These are phyloP conservation scores for Porcisia deanei DNA, from an alignment of 208 protist species.

Conservation along the genomic window DNA sequence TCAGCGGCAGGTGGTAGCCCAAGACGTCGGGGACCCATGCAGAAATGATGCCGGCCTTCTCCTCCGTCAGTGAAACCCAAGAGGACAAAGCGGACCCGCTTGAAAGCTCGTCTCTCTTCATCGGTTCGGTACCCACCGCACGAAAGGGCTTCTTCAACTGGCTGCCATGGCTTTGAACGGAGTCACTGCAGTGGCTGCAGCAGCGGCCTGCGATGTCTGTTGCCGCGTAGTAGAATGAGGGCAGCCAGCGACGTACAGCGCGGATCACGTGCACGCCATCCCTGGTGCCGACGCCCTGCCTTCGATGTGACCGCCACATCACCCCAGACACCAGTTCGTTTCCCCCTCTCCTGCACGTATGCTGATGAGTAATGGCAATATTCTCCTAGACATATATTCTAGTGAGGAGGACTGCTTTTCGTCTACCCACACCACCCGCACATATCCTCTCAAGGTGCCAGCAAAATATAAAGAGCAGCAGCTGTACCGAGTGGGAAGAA, in stretches of 20 bases:
- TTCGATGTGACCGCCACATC: conserved; percentile 2
- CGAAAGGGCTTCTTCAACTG: background rate
- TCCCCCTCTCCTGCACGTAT: too few relatives aligned
- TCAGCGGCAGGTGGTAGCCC: conserved; percentile 33
- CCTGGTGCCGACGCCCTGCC: background rate
- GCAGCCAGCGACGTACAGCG: background rate
- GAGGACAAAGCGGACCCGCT: background rate
- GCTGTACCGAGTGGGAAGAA: background rate
- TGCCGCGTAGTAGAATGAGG: background rate
- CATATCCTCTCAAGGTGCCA: background rate
- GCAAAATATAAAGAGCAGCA: background rate
- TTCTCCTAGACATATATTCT: background rate
- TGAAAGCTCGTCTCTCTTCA: background rate
- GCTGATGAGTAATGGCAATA: too few relatives aligned
- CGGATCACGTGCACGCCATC: background rate
- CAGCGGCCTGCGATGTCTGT: background rate
- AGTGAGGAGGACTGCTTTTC: background rate
- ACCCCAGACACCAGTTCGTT: too few relatives aligned
- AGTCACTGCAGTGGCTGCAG: background rate
- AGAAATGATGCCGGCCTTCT: conserved; percentile 28
- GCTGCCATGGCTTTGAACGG: too few relatives aligned
- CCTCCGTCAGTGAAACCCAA: background rate
- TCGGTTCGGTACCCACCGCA: background rate
- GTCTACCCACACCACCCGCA: background rate
- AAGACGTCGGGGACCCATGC: conserved; percentile 28